Evolutionary conservation across 192 early-diverging fungal species (phyloP), one percentile per base, ranked within the genome.

Genomic region (Coemansia sp.): DNA sequence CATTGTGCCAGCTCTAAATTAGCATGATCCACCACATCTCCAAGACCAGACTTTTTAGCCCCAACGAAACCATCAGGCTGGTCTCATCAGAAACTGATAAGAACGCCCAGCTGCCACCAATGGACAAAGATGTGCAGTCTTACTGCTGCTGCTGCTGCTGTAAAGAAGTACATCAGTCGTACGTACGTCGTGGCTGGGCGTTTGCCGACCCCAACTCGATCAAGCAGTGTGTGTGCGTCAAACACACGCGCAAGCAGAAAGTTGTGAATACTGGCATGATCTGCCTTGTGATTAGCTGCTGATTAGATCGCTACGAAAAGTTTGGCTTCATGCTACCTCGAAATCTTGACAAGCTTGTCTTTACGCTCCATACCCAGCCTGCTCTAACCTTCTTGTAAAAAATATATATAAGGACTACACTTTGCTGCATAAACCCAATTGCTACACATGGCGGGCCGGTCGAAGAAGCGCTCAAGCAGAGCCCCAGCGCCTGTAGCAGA

Each of bases 91-190:
- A 51, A 29, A 72, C 71, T 22, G 84, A 76, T 46, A 86, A 86
- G n/a, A 68, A 51, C 19, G 63, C 32, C 14, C 11, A 23, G 31
- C 64, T 59, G 24, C 65, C 63, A 14, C 50, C 53, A 36, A 62
- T 67, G 17, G 70, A 63, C 14, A 59, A 67, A 17, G 67, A 77
- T n/a, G 53, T 71, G 51, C 64, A 74, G 42, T 55, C 67, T 22
- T 88, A 93, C 66, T 98, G 95, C 74, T 95, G 97, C 20, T 99
- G 97, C 84, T 98, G 97, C 74, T 94, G 93, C 2, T 99, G 97
- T 73, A 90, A 92, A 19, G 93, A 94, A 19, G 94, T 99, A 25
- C 81, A 89, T 39, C 84, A 91, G 70, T 93, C 94, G 1, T 97
- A 99, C 73, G 78, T 72, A 9, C 85, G 86, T 29, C 82, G 78